Conservation (phyloP, 768 basidiomycete species). For the Hypholoma fasciculare region DNA sequence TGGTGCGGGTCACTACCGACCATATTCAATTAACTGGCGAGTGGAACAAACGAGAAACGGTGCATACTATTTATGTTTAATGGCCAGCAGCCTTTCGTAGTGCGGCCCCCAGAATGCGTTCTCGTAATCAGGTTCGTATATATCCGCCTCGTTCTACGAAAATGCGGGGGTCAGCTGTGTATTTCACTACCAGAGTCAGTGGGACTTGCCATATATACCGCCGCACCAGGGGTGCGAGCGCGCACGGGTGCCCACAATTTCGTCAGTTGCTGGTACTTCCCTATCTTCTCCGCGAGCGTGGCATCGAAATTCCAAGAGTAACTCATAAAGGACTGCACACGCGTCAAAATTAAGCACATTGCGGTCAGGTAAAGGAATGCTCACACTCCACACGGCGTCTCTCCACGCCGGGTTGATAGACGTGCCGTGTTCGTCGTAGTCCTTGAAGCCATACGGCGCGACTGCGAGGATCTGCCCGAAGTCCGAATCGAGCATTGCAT, state of each 20-base stretch:
- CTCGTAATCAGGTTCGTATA: slow-evolving; percentile 16
- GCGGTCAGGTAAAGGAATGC: background rate
- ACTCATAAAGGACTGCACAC: slow-evolving; percentile 12
- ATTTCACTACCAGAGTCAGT: background rate
- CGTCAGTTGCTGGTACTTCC: slow-evolving; percentile 14
- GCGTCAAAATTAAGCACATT: background rate
- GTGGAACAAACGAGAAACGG: background rate
- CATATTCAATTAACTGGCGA: background rate
- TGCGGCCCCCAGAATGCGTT: slow-evolving; percentile 17
- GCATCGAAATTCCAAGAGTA: slow-evolving; percentile 20
- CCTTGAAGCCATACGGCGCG: slow-evolving; percentile 15
- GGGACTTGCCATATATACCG: slow-evolving; percentile 14
- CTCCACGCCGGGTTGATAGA: slow-evolving; percentile 19
- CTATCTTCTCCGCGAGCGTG: slow-evolving; percentile 10
- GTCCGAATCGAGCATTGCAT: slow-evolving; percentile 19
- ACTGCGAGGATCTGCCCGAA: slow-evolving; percentile 20
- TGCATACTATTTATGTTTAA: slow-evolving; percentile 19
- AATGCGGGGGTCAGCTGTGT: background rate
- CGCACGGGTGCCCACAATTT: slow-evolving; percentile 14
- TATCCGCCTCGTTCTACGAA: slow-evolving; percentile 18
- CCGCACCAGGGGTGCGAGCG: slow-evolving; percentile 12
- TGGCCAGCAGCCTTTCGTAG: slow-evolving; percentile 9
- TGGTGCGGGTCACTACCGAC: slow-evolving; percentile 14
- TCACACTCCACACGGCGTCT: slow-evolving; percentile 18
- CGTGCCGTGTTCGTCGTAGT: slow-evolving; percentile 15